Evolutionary conservation across 2,329 filamentous ascomycete species (phyloP), one percentile per base, ranked within the genome.

Genomic region (Endocalyx cinctus): DNA sequence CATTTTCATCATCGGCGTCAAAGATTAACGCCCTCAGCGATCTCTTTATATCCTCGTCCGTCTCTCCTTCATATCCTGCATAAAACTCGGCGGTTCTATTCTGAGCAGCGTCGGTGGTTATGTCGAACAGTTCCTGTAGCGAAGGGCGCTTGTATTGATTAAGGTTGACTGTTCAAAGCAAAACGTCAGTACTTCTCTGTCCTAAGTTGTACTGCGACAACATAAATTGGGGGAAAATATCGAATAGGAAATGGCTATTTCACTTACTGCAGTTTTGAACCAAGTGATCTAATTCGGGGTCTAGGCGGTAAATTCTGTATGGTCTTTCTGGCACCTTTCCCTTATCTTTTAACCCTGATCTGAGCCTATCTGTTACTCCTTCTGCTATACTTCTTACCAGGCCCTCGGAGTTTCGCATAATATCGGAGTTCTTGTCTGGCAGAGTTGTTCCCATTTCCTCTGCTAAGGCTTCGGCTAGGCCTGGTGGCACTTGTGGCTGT

Each of bases 1-100:
- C n/a, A n/a, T n/a, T n/a, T n/a, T n/a, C n/a, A n/a, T n/a, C 20
- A n/a, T 31, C 19, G 5, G 26, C 39, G 33, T 43, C 15, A 27
- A 37, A 39, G 10, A 42, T 3, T 7, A 22, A 5, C 22, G 17
- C 14, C 19, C 37, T 30, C 16, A 39, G 17, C 5, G 31, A 10
- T 6, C 10, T 1, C n/a, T 12, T 5, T 8, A 42, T 27, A 2
- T 13, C 23, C 4, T n/a, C 17, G 19, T 39, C 34, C 7, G 36
- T 38, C 27, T 42, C 39, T 8, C 3, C 22, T 10, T 8, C 4
- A 5, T 10, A 20, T 10, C 23, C 6, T 8, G 19, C 28, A 18
- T 34, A 34, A n/a, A 12, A 31, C 14, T 6, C 30, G 10, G 29
- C 27, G 3, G 10, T 16, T 23, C 17, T 34, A 5, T 5, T 19